These are phyloP conservation scores for Miscanthus lutarioriparius DNA, from an alignment of 176 grass and related monocot species.

Conservation along the genomic window DNA sequence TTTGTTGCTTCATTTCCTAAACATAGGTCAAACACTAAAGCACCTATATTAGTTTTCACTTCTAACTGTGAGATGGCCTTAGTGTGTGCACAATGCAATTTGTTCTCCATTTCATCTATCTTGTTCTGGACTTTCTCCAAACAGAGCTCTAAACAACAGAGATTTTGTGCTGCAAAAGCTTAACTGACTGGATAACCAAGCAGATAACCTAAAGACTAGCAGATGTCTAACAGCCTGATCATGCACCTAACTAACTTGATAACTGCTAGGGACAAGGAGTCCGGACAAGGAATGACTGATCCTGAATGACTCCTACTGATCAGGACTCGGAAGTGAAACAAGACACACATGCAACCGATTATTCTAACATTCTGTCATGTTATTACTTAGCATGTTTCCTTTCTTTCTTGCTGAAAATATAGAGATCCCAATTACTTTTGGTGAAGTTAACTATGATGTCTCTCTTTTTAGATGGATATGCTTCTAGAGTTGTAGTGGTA, in stretches of 20 bases:
- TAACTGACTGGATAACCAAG: background rate
- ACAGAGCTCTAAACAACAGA: background rate
- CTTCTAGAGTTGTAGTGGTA: background rate
- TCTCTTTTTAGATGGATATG: background rate
- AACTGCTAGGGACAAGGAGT: background rate
- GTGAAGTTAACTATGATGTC: too few species aligned
- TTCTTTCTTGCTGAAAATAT: background rate
- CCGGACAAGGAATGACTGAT: background rate
- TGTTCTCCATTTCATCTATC: background rate
- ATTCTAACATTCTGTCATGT: background rate
- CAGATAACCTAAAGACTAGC: background rate
- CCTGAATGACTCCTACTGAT: background rate
- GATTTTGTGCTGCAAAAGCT: background rate
- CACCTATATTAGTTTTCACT: background rate
- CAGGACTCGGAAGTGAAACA: background rate
- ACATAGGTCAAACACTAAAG: background rate
- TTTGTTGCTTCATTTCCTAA: background rate
- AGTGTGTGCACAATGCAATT: background rate
- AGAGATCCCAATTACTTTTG: too few species aligned
- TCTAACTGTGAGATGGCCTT: background rate
- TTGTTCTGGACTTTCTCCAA: background rate
- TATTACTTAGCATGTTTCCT: background rate
- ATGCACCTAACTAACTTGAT: background rate
- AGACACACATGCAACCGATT: background rate
- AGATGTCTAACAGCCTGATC: background rate